Evolutionary conservation across 1,139 yeast species (phyloP).

Genomic region (Hansenula anomala): DNA sequence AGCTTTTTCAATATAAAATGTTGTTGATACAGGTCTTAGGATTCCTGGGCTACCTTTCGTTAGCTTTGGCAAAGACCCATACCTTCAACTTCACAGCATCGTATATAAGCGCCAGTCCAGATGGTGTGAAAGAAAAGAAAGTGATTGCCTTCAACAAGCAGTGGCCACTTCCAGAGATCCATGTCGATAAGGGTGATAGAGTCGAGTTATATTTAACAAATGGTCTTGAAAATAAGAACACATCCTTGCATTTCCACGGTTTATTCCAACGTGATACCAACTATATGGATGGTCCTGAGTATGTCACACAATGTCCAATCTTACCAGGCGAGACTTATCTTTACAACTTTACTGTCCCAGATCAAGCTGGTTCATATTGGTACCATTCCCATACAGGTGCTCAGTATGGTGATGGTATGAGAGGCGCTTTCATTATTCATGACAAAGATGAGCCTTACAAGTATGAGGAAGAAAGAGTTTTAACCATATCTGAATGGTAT

Average conservation of each 20-base stretch:
- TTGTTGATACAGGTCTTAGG: not conserved
- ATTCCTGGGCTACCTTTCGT: not conserved
- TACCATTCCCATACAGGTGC: slow-evolving; percentile 78
- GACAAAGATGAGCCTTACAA: slow-evolving; percentile 49
- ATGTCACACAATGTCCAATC: slow-evolving; percentile 75
- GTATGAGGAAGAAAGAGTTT: slow-evolving; percentile 57
- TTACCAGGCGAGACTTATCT: slow-evolving; percentile 58
- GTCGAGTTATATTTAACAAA: slow-evolving; percentile 55
- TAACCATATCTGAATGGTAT: slow-evolving; percentile 60
- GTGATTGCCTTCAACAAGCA: slow-evolving; percentile 65
- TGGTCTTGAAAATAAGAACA: slow-evolving; percentile 46
- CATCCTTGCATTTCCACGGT: slow-evolving; percentile 77
- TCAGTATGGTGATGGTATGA: slow-evolving; percentile 74
- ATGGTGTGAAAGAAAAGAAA: slow-evolving; percentile 43
- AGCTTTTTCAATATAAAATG: not conserved
- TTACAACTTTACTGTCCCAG: slow-evolving; percentile 58
- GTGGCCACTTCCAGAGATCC: slow-evolving; percentile 72
- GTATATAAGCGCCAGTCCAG: slow-evolving; percentile 62
- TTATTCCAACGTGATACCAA: slow-evolving; percentile 54
- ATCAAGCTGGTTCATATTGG: slow-evolving; percentile 76
- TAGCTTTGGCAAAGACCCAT: slow-evolving; percentile 39
- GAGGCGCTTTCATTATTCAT: slow-evolving; percentile 68
- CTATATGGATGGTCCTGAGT: slow-evolving; percentile 77
- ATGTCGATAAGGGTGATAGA: slow-evolving; percentile 60
- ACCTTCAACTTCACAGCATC: slow-evolving; percentile 47